Percentiles rank a stretch among this genome's conserved stretches.
These are phyloP conservation scores for Nothophaeocryptopus gaeumannii DNA, from an alignment of 2,329 filamentous ascomycete species.

Conservation along the genomic window DNA sequence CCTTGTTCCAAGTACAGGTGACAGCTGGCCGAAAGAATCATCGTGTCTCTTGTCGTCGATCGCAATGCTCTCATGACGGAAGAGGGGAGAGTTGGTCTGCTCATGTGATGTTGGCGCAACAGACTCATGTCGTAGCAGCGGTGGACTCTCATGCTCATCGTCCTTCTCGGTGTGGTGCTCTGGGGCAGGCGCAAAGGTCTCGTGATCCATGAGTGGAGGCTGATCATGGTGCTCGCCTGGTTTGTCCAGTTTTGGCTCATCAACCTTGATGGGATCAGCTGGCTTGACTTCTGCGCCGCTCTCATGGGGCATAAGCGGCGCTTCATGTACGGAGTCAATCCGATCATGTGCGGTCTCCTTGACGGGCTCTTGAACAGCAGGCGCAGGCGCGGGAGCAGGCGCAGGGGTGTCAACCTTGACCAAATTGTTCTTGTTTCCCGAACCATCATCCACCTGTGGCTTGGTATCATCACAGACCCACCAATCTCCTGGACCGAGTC, in stretches of 20 bases:
- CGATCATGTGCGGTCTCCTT: constrained; percentile 13
- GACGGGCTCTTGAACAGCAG: constrained; percentile 4
- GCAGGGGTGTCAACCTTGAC: constrained; percentile 29
- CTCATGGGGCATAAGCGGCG: constrained; percentile 13
- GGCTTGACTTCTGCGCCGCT: constrained; percentile 2
- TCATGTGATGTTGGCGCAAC: constrained; percentile 24
- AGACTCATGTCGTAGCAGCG: constrained; percentile 40
- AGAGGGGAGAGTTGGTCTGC: constrained; percentile 31
- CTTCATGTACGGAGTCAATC: constrained; percentile 9
- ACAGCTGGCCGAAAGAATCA: constrained; percentile 6
- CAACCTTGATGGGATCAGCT: constrained; percentile 3
- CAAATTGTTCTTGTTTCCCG: constrained; percentile 55
- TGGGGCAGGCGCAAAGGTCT: constrained; percentile 20
- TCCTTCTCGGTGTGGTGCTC: constrained; percentile 8
- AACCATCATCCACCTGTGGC: constrained; percentile 54
- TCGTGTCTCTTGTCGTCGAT: constrained; percentile 22
- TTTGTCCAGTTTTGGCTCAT: constrained; percentile 3
- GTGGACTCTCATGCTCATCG: constrained; percentile 26
- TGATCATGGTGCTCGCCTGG: constrained; percentile 8
- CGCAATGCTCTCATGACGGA: constrained; percentile 33
- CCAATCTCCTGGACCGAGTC: constrained; percentile 64
- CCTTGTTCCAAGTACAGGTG: constrained; percentile 11
- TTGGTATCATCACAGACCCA: constrained; percentile 66
- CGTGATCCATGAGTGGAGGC: constrained; percentile 36
- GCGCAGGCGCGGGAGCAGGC: not conserved